Conservation (phyloP, 352 stramenopile species). For the Pythium dissotocum region DNA sequence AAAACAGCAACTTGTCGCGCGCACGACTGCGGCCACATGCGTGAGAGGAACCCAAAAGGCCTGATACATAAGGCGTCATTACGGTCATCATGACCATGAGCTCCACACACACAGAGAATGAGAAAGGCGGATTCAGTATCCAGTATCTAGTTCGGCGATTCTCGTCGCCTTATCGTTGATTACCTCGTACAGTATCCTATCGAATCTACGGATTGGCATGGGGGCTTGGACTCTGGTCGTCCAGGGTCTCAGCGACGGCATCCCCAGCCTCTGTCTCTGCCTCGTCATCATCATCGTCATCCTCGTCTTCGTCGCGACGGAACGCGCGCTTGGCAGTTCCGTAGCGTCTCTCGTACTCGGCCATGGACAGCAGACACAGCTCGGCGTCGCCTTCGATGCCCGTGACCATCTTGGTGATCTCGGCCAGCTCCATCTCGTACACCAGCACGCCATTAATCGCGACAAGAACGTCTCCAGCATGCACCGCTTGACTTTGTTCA, state of each 20-base stretch:
- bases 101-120: not conserved
- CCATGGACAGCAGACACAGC: constrained; percentile 77
- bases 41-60: not conserved
- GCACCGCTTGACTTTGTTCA: constrained; percentile 56
- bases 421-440: constrained; percentile 76
- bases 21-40: not conserved
- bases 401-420: constrained; percentile 75
- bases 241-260: not conserved
- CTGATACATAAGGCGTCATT: not conserved
- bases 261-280: not conserved
- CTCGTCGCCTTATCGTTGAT: not conserved
- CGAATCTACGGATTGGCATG: not conserved
- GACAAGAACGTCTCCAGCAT: constrained; percentile 72
- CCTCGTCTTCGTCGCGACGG: constrained; percentile 15
- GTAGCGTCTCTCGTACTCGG: constrained; percentile 72
- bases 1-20: not conserved
- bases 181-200: not conserved
- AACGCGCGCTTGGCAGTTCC: constrained; percentile 36
- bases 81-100: no score
- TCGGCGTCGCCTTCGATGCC: constrained; percentile 71
- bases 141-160: not conserved
- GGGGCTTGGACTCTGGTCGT: not conserved
- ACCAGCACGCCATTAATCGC: constrained; percentile 79
- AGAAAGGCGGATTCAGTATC: not conserved
- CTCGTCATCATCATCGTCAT: constrained; percentile 17